These are phyloP conservation scores for Solanum boliviense DNA, from an alignment of 257 asterid genomes.

Conservation along the genomic window DNA sequence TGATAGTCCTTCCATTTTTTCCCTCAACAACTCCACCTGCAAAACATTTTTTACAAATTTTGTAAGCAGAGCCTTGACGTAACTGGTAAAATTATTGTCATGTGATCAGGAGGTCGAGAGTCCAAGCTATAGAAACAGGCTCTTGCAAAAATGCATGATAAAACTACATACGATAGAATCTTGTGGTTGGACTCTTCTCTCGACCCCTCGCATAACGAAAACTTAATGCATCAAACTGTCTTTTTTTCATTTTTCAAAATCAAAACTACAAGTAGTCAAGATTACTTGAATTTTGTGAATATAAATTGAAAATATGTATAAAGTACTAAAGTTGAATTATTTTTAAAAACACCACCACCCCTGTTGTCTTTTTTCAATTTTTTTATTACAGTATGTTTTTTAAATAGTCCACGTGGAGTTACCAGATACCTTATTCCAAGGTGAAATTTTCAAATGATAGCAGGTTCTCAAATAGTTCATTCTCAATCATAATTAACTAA, in stretches of 20 bases:
- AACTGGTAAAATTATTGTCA: neutral
- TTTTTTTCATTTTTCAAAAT: neutral
- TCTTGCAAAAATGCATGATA: neutral
- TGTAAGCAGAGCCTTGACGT: neutral
- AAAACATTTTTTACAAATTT: neutral
- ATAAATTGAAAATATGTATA: neutral
- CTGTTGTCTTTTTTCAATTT: neutral
- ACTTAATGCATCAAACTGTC: too few relatives aligned
- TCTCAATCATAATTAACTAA: neutral
- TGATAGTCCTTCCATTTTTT: conserved; percentile 42
- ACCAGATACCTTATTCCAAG: neutral
- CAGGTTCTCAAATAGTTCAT: neutral
- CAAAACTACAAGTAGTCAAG: neutral
- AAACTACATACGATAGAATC: neutral
- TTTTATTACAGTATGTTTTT: neutral
- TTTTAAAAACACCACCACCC: neutral
- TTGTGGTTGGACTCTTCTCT: neutral
- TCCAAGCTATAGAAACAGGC: neutral
- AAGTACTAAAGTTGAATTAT: neutral
- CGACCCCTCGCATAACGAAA: neutral
- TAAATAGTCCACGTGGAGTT: neutral
- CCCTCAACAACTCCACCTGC: conserved; percentile 30
- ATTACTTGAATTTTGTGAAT: neutral
- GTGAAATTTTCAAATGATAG: neutral
- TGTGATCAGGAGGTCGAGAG: neutral